Evolutionary conservation across 495 filamentous ascomycete genomes (phyloP).

Genomic region (Podospora pseudopauciseta): DNA sequence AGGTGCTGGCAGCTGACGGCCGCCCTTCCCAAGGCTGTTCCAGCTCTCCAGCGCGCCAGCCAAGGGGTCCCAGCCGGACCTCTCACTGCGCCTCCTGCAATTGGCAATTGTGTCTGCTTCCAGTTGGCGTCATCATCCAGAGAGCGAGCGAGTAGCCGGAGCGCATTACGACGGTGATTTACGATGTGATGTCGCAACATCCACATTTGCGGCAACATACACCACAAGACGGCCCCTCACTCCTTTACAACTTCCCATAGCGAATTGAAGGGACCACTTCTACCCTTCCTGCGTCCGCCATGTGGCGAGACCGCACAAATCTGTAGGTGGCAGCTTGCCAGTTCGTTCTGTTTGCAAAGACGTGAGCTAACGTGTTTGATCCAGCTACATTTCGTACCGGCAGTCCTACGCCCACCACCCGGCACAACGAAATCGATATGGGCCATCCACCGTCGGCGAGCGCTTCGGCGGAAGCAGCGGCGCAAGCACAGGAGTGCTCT

Average conservation of each 20-base stretch:
- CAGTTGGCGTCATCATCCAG: conserved; percentile 13
- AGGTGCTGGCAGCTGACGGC: conserved; percentile 11
- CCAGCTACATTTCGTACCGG: conserved; percentile 95
- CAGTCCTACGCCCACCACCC: conserved; percentile 97
- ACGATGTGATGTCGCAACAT: conserved; percentile 34
- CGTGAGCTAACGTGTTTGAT: background rate
- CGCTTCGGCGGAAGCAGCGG: conserved; percentile 59
- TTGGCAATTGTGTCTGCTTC: conserved; percentile 13
- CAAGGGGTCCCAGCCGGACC: background rate
- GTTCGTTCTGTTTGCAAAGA: background rate
- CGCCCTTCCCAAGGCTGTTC: background rate
- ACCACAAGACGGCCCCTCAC: conserved; percentile 10
- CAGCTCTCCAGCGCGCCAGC: background rate
- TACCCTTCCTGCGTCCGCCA: conserved; percentile 55
- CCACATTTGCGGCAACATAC: conserved; percentile 18
- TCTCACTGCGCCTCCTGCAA: conserved; percentile 3
- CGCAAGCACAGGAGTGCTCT: conserved; percentile 37
- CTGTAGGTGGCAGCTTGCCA: conserved; percentile 54
- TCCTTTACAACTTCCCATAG: conserved; percentile 10
- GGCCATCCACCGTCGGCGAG: conserved; percentile 55
- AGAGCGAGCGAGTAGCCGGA: conserved; percentile 8
- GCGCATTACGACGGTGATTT: conserved; percentile 18
- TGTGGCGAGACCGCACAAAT: conserved; percentile 98
- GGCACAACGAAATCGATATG: conserved; percentile 73
- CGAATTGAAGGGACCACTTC: conserved; percentile 36